Base-by-base conservation (phyloP, 768 basidiomycete species). In the Pholiota microspora region DNA sequence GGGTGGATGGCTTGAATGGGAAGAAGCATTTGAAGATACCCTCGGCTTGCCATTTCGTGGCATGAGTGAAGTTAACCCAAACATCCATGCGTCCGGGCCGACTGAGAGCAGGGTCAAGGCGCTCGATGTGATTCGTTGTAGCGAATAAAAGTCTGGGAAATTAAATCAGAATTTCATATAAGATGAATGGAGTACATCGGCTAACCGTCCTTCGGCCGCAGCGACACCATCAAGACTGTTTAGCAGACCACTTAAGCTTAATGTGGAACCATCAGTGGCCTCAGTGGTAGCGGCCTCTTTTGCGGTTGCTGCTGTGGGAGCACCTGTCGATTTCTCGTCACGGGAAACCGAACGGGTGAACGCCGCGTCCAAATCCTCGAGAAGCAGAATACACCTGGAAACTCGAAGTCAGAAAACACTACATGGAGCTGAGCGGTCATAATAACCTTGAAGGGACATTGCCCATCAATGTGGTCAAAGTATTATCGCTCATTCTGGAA, bases 21-120 rank as follows among this genome's bases (percentile, higher is more conserved):
- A 94, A 94, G 84, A 94, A 94, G 69, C 89, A 92, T 68, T 92
- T 92, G 83, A 92, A 94, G 67, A 94, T 90, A 49, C 89, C 91
- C 70, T 92, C 91, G 12, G 92, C 92, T 65, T 94, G 92, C 89
- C 89, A 93, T 69, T 91, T 93, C 7, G 89, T 92, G 4, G 92
- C 91, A 64, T 94, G 86, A 49, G 88, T 86, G 71, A 94, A 94
- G 74, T 92, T 91, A 35, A 94, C 80, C 91, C 91, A 93, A 13
- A 95, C 86, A 63, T 93, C 92, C 89, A 92, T 92, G 44, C 90
- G 88, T 54, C 94, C 94, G 25, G 93, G 89, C 18, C 92, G 83
- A 67, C 85, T 89, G 31, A 95, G 79, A 3, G 92, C 92, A 46
- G 88, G 92, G 69, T 97, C 94, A 29, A 97, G 80, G 44, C 92